These are phyloP conservation scores for Tricholoma sp. DNA, from an alignment of 768 basidiomycete species.

Conservation along the genomic window DNA sequence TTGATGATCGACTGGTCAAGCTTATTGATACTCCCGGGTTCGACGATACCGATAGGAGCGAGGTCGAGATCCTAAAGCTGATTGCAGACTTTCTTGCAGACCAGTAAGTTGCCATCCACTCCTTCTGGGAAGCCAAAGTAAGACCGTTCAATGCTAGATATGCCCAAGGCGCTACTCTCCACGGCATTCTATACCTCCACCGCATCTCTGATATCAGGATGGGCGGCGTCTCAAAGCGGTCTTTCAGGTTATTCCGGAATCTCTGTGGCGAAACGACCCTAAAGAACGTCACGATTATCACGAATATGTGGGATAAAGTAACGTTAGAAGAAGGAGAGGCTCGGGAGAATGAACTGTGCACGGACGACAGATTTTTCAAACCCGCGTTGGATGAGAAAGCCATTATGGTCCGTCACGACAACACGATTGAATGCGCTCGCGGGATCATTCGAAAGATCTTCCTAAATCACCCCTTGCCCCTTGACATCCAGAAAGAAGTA, in stretches of 20 bases:
- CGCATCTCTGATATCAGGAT: constrained; percentile 31
- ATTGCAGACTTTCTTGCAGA: constrained; percentile 1
- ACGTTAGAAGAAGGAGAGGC: neutral
- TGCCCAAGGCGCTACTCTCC: constrained; percentile 4
- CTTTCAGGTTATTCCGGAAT: constrained; percentile 26
- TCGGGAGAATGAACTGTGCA: constrained; percentile 21
- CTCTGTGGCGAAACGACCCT: constrained; percentile 28
- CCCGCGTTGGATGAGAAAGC: constrained; percentile 12
- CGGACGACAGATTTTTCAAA: constrained; percentile 9
- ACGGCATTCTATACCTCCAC: constrained; percentile 37
- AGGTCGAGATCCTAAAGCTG: constrained; percentile 4
- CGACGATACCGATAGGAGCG: constrained; percentile 3
- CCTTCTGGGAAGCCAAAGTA: neutral
- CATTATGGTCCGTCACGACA: constrained; percentile 27
- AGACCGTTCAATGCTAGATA: neutral
- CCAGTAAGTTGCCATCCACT: neutral
- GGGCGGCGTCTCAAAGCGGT: constrained; percentile 6
- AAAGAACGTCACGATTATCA: constrained; percentile 27
- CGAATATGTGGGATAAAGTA: constrained; percentile 33
- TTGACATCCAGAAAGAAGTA: constrained; percentile 25
- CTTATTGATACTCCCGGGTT: constrained; percentile 7
- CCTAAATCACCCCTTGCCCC: constrained; percentile 24
- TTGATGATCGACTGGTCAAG: neutral
- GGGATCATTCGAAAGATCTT: constrained; percentile 26
- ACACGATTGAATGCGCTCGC: constrained; percentile 24